Conservation (phyloP, 306 rosid genomes). For the Cucumis sativus region DNA sequence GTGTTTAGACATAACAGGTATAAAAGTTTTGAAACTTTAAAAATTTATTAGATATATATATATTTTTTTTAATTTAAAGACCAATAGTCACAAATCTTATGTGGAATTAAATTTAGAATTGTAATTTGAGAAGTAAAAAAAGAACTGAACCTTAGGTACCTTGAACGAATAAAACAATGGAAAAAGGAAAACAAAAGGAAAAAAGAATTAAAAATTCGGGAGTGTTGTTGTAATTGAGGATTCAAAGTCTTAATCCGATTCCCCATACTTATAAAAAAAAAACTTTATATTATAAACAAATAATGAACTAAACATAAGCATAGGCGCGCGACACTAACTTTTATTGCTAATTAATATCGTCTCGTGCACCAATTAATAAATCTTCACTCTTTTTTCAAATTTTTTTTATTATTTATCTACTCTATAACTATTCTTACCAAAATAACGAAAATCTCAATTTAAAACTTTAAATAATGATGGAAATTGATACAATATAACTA, state of each 20-base stretch:
- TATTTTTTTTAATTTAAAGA: too few relatives aligned
- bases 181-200: background rate
- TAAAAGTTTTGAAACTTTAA: too few relatives aligned
- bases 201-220: background rate
- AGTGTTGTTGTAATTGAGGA: background rate
- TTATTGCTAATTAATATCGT: conserved; percentile 2
- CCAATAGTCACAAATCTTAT: too few relatives aligned
- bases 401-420: too few relatives aligned
- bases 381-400: background rate
- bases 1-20: too few relatives aligned
- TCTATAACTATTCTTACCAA: background rate
- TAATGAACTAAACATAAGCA: background rate
- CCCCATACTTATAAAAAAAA: background rate
- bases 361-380: background rate
- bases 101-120: too few relatives aligned
- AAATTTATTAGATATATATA: too few relatives aligned
- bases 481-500: too few relatives aligned
- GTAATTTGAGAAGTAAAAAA: background rate
- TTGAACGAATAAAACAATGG: background rate
- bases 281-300: background rate
- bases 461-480: too few relatives aligned
- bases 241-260: conserved; percentile 2
- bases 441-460: too few relatives aligned
- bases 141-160: background rate
- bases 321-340: background rate